phyloP scores from a whole-genome alignment of 108 stramenopile genomes.

The Tribonema minus region DNA sequence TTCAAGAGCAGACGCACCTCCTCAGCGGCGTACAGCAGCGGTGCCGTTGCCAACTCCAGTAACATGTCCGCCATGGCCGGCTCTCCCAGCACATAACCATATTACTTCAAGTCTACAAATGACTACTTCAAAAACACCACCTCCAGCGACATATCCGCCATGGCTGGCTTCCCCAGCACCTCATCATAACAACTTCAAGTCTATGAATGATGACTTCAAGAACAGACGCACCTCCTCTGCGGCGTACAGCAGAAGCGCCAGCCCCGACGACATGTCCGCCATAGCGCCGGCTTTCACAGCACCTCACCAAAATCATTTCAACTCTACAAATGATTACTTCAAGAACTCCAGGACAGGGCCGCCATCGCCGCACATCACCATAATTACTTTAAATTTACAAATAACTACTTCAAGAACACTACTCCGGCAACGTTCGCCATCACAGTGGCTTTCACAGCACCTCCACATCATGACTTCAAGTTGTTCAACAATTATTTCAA shows the following conservation, averaged over 20 bases:
- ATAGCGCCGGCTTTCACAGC: conserved; percentile 53
- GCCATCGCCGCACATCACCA: too few species aligned
- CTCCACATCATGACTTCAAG: too few species aligned
- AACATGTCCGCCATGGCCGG: conserved; percentile 62
- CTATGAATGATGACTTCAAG: too few species aligned
- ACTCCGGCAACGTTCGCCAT: neutral
- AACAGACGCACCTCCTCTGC: conserved; percentile 68
- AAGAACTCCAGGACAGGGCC: neutral
- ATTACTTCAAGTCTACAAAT: too few species aligned
- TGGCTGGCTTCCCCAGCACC: conserved; percentile 50
- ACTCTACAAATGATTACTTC: neutral
- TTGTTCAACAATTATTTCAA: too few species aligned
- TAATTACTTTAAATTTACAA: too few species aligned
- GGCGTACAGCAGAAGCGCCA: conserved; percentile 89
- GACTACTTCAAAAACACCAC: conserved; percentile 48
- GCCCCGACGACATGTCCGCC: conserved; percentile 70
- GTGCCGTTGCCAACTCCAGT: conserved; percentile 84
- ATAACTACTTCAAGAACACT: neutral
- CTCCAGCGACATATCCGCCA: conserved; percentile 69
- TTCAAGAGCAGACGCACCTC: conserved; percentile 53
- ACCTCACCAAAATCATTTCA: neutral
- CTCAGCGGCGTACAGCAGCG: conserved; percentile 88
- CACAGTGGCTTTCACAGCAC: too few species aligned
- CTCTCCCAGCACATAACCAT: conserved; percentile 38
- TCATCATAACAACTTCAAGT: too few species aligned